Percentiles rank a stretch among this genome's conserved stretches.
phyloP scores from a whole-genome alignment of 2,329 filamentous ascomycete species.

The Phyllosticta citribraziliensis region DNA sequence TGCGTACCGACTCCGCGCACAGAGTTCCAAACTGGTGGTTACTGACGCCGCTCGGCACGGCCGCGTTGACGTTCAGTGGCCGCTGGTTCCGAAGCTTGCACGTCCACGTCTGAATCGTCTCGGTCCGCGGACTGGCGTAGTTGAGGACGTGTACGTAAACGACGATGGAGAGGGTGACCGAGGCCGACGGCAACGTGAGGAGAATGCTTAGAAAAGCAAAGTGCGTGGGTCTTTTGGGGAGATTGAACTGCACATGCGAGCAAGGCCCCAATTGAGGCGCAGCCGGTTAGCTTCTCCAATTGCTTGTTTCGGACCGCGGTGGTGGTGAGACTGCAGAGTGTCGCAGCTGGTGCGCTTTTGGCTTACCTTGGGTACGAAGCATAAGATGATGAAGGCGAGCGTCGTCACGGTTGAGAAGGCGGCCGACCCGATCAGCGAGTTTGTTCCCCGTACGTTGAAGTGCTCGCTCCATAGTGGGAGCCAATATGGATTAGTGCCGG shows the following conservation, averaged over 20 bases:
- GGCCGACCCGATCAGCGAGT: slow-evolving; percentile 30
- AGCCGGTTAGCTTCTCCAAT: background rate
- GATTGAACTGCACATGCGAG: slow-evolving; percentile 20
- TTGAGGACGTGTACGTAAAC: slow-evolving; percentile 31
- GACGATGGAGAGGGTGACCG: slow-evolving; percentile 32
- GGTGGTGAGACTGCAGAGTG: background rate
- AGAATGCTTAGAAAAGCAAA: slow-evolving; percentile 28
- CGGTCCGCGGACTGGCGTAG: slow-evolving; percentile 22
- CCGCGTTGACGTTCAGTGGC: slow-evolving; percentile 8
- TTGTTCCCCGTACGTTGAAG: slow-evolving; percentile 36
- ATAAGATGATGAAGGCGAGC: slow-evolving; percentile 22
- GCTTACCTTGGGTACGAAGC: slow-evolving; percentile 26
- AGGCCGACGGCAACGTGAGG: slow-evolving; percentile 25
- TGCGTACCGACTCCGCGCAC: slow-evolving; percentile 32
- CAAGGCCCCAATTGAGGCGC: background rate
- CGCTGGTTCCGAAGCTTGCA: slow-evolving; percentile 27
- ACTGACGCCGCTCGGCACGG: slow-evolving; percentile 20
- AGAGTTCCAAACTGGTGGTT: slow-evolving; percentile 29
- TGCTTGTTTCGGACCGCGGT: background rate
- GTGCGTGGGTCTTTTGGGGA: slow-evolving; percentile 26
- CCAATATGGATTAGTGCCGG: slow-evolving; percentile 37
- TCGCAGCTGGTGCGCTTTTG: background rate
- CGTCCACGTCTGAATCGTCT: slow-evolving; percentile 32
- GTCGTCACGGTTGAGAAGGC: slow-evolving; percentile 31
- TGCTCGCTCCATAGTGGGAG: slow-evolving; percentile 39